These are phyloP conservation scores for Fusarium dlaminii DNA, from an alignment of 2,329 filamentous ascomycete genomes.

Conservation along the genomic window DNA sequence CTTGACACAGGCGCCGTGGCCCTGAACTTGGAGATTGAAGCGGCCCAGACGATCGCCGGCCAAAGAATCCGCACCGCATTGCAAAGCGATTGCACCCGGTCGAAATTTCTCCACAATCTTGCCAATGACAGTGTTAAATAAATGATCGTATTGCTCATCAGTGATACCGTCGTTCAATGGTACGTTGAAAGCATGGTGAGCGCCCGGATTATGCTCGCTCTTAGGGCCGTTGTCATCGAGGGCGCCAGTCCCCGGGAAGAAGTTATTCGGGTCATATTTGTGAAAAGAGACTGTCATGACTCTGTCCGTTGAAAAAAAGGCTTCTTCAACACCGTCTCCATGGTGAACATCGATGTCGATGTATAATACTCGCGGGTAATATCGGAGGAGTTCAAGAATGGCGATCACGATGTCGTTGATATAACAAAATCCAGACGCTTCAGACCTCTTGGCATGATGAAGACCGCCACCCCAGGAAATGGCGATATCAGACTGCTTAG, in stretches of 20 bases:
- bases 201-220: constrained; percentile 84
- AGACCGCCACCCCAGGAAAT: constrained; percentile 98
- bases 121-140: constrained; percentile 85
- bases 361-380: constrained; percentile 87
- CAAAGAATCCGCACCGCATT: constrained; percentile 94
- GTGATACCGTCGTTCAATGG: constrained; percentile 91
- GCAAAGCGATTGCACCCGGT: constrained; percentile 91
- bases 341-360: constrained; percentile 96
- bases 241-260: constrained; percentile 92
- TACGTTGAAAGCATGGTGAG: constrained; percentile 90
- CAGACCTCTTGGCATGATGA: constrained; percentile 94
- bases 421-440: constrained; percentile 97
- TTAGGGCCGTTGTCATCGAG: constrained; percentile 86
- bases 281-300: constrained; percentile 96
- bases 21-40: constrained; percentile 96
- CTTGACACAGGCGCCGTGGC: constrained; percentile 89
- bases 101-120: constrained; percentile 83
- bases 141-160: constrained; percentile 84
- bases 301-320: constrained; percentile 87
- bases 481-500: constrained; percentile 90
- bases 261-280: constrained; percentile 86
- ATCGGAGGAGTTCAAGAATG: constrained; percentile 85
- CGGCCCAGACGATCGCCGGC: constrained; percentile 92
- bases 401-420: constrained; percentile 98
- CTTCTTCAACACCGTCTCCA: constrained; percentile 89